phyloP scores from a whole-genome alignment of 495 filamentous ascomycete species.

The Neurospora terricola region DNA sequence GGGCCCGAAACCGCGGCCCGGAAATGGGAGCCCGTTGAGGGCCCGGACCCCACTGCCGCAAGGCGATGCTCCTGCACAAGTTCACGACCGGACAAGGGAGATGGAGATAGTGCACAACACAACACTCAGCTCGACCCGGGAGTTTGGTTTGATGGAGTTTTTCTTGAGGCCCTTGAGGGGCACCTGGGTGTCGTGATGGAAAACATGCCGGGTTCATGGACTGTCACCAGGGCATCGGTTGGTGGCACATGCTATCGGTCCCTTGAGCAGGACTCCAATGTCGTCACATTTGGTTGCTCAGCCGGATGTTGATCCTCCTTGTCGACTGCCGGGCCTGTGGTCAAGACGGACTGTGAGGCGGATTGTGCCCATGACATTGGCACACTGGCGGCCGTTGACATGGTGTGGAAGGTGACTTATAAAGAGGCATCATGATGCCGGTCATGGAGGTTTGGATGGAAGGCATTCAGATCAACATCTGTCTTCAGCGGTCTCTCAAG shows the following conservation, averaged over 20 bases:
- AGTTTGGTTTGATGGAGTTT: background rate
- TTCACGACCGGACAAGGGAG: background rate
- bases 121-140: background rate
- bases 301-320: background rate
- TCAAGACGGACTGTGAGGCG: background rate
- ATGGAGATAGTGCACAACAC: background rate
- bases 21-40: background rate
- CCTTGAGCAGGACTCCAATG: background rate
- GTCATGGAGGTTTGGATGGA: background rate
- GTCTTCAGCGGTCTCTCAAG: background rate
- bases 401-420: background rate
- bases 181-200: background rate
- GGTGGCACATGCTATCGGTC: background rate
- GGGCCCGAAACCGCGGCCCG: background rate
- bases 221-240: background rate
- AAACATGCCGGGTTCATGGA: background rate
- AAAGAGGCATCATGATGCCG: background rate
- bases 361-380: background rate
- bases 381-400: background rate
- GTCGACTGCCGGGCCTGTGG: background rate
- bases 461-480: background rate
- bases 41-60: background rate
- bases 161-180: background rate
- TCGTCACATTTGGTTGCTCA: background rate
- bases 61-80: background rate